These are phyloP conservation scores for Malus domestica DNA, from an alignment of 306 rosid species.

Conservation along the genomic window DNA sequence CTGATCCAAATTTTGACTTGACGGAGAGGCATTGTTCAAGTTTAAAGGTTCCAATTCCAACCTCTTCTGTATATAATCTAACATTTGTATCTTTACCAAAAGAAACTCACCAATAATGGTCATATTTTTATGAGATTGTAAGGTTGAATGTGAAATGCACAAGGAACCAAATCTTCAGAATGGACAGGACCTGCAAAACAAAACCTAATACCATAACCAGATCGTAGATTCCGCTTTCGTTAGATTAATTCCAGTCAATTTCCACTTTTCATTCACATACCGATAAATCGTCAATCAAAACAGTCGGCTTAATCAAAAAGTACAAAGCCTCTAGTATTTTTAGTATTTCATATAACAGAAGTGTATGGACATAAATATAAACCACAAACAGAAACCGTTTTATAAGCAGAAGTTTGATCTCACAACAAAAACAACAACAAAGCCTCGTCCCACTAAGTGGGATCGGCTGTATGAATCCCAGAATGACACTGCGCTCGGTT, in stretches of 20 bases:
- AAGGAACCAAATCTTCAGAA: background rate
- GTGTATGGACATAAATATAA: too few species aligned
- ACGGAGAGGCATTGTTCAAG: slow-evolving; percentile 30
- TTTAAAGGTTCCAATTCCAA: slow-evolving; percentile 70
- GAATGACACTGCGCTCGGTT: too few species aligned
- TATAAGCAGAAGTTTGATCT: too few species aligned
- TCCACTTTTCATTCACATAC: too few species aligned
- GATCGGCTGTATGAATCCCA: too few species aligned
- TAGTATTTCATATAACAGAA: too few species aligned
- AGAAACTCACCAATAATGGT: background rate
- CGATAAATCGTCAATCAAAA: too few species aligned
- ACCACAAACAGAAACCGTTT: too few species aligned
- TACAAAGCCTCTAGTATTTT: too few species aligned
- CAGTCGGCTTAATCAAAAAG: background rate
- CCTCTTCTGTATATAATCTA: slow-evolving; percentile 68
- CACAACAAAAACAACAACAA: too few species aligned
- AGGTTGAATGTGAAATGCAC: background rate
- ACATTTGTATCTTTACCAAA: slow-evolving; percentile 50
- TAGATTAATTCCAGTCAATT: too few species aligned
- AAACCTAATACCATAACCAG: background rate
- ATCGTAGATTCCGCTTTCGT: background rate
- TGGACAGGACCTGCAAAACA: background rate
- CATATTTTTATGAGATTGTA: background rate
- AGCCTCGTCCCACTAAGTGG: too few species aligned
- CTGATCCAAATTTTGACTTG: slow-evolving; percentile 43